phyloP scores from a whole-genome alignment of 2,329 filamentous ascomycete species.

The Penicillium sumatraense region DNA sequence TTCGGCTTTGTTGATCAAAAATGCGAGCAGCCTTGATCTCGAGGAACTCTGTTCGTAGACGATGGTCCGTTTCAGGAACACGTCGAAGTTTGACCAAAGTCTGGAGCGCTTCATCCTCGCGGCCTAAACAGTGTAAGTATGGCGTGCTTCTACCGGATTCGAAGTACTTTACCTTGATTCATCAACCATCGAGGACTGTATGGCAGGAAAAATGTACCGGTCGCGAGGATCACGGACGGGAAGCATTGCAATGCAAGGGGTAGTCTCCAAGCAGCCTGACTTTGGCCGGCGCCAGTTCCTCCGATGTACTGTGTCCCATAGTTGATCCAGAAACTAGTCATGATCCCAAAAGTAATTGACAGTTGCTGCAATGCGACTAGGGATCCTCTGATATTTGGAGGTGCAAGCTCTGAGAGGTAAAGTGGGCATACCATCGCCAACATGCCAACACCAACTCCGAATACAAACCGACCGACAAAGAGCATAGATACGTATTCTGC shows the following conservation, averaged over 20 bases:
- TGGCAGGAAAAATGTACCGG: constrained; percentile 74
- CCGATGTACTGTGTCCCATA: constrained; percentile 62
- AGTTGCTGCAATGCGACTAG: constrained; percentile 42
- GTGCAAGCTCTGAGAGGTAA: constrained; percentile 38
- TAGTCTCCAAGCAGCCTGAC: constrained; percentile 53
- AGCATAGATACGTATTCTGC: constrained; percentile 29
- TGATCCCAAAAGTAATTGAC: constrained; percentile 43
- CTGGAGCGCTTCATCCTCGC: constrained; percentile 67
- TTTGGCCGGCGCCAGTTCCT: constrained; percentile 52
- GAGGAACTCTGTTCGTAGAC: constrained; percentile 74
- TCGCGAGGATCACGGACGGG: constrained; percentile 67
- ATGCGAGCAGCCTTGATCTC: constrained; percentile 78
- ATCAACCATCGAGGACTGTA: constrained; percentile 76
- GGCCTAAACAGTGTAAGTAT: constrained; percentile 35
- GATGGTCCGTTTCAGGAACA: constrained; percentile 64
- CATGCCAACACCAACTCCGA: constrained; percentile 40
- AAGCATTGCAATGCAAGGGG: constrained; percentile 57
- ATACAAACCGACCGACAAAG: constrained; percentile 39
- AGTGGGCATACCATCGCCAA: constrained; percentile 41
- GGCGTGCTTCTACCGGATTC: no score
- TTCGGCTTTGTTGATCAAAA: constrained; percentile 73
- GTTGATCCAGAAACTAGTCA: constrained; percentile 41
- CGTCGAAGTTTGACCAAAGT: constrained; percentile 68
- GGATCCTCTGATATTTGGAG: constrained; percentile 40
- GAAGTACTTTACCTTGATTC: constrained; percentile 52